Evolutionary conservation across 2,329 filamentous ascomycete species (phyloP), one percentile per base, ranked within the genome.

Genomic region (Colletotrichum limetticola): DNA sequence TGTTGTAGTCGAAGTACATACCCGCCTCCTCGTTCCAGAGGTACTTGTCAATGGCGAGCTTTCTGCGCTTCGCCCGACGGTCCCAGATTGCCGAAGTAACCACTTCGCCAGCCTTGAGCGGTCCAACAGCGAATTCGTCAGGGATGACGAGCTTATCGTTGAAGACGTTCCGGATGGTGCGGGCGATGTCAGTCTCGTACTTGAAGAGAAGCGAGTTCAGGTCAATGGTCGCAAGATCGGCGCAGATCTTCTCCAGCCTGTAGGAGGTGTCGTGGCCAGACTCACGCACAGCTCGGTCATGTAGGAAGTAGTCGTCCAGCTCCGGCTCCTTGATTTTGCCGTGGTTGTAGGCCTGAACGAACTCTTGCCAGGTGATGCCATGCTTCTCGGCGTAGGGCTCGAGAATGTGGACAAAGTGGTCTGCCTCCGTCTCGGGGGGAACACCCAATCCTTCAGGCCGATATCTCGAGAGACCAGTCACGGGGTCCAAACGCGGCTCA

Each of bases 1-100:
- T 97, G 84, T 99, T 90, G 83, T 98, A 99, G 84, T 99, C 97
- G 80, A 98, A 98, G 87, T 95, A 99, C 94, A 98, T 97, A 71
- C 96, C 96, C 80, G 94, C 91, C 76, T 94, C 88, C 76, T 96
- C 93, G 80, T 97, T 93, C 97, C 97, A 99, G 81, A 97, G 91
- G 79, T 97, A 95, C 84, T 95, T 97, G 83, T 98, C 94, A 78
- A 98, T 97, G 9, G 91, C 91, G 77, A 92, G 87, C 86, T 97
- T 96, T 78, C 97, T 92, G 78, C 92, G 91, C 84, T 93, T 94
- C 59, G 95, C 94, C 52, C 95, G 93, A 53, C 95, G 93, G 80
- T 98, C 95, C 97, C 97, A 99, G 60, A 90, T 87, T 0, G 95
- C 92, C 1, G 96, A 98, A 1, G 93, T 93, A 80, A 98, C 94